Percentiles rank a stretch among this genome's conserved stretches.
Conservation (phyloP, 2,329 filamentous ascomycete genomes). For the Pestalotiopsis sp. region DNA sequence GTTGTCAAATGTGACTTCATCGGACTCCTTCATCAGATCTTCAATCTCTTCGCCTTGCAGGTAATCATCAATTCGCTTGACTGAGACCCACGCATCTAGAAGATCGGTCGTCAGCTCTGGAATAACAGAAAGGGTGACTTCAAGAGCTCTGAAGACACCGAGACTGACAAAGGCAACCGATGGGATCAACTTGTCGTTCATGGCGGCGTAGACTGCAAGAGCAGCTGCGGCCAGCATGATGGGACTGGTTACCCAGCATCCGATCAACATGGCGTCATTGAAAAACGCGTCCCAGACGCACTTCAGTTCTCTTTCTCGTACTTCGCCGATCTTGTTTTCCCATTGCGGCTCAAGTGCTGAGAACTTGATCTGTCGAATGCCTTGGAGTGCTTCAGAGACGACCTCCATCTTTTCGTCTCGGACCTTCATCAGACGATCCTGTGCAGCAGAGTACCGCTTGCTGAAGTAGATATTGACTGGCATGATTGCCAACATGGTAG, state of each 20-base stretch:
- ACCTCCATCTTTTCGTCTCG: conserved; percentile 75
- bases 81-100: conserved; percentile 72
- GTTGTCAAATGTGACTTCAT: conserved; percentile 64
- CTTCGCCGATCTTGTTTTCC: conserved; percentile 67
- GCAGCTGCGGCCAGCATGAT: conserved; percentile 72
- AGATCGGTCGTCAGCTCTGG: conserved; percentile 72
- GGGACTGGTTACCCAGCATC: conserved; percentile 72
- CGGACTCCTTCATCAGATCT: conserved; percentile 52
- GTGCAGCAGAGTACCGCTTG: conserved; percentile 62
- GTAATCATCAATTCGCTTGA: conserved; percentile 71
- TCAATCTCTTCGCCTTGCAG: conserved; percentile 66
- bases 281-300: conserved; percentile 67
- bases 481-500: conserved; percentile 62
- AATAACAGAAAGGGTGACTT: conserved; percentile 68
- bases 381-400: conserved; percentile 74
- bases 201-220: conserved; percentile 65
- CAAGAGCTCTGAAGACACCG: conserved; percentile 71
- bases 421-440: conserved; percentile 72
- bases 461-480: conserved; percentile 70
- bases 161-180: conserved; percentile 80
- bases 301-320: conserved; percentile 65
- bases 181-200: conserved; percentile 64
- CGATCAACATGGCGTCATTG: conserved; percentile 62
- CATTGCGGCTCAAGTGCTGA: conserved; percentile 74
- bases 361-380: conserved; percentile 84